These are phyloP conservation scores for Hypholoma sublateritium DNA, from an alignment of 768 basidiomycete genomes.

Conservation along the genomic window DNA sequence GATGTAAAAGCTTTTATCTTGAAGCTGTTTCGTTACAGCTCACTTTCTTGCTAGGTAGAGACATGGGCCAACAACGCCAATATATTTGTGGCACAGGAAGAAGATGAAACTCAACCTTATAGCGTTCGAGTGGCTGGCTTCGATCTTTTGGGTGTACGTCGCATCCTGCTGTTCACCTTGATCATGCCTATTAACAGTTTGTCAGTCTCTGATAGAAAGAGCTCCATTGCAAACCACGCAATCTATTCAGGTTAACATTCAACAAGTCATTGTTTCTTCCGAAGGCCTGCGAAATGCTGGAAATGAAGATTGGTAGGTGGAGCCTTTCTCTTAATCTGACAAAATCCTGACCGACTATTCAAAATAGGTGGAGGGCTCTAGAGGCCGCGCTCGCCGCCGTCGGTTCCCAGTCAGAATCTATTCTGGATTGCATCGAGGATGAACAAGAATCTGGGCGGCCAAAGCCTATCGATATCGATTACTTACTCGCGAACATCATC, in stretches of 20 bases:
- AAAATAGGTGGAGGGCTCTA: slow-evolving; percentile 83
- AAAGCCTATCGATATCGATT: slow-evolving; percentile 76
- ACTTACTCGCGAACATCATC: slow-evolving; percentile 74
- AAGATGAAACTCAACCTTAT: slow-evolving; percentile 84
- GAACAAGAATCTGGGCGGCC: slow-evolving; percentile 62
- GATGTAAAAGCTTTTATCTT: slow-evolving; percentile 54
- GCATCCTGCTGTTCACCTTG: neutral
- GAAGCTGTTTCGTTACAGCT: neutral
- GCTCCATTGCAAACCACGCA: slow-evolving; percentile 47
- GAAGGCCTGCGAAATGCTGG: slow-evolving; percentile 54
- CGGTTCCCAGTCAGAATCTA: slow-evolving; percentile 76
- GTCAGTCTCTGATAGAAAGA: slow-evolving; percentile 59
- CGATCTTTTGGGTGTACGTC: slow-evolving; percentile 73
- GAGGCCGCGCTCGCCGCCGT: slow-evolving; percentile 83
- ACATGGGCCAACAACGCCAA: slow-evolving; percentile 90
- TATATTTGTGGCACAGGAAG: slow-evolving; percentile 91
- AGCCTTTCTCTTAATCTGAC: neutral
- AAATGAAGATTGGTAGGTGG: slow-evolving; percentile 56
- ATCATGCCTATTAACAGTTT: neutral
- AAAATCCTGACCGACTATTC: neutral
- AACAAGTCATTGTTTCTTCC: slow-evolving; percentile 57
- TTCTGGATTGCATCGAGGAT: slow-evolving; percentile 77
- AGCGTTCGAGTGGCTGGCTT: slow-evolving; percentile 83
- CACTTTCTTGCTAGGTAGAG: slow-evolving; percentile 61
- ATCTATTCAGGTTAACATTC: slow-evolving; percentile 54